Base-by-base conservation (phyloP, 306 rosid species). In the Trifolium subterraneum region DNA sequence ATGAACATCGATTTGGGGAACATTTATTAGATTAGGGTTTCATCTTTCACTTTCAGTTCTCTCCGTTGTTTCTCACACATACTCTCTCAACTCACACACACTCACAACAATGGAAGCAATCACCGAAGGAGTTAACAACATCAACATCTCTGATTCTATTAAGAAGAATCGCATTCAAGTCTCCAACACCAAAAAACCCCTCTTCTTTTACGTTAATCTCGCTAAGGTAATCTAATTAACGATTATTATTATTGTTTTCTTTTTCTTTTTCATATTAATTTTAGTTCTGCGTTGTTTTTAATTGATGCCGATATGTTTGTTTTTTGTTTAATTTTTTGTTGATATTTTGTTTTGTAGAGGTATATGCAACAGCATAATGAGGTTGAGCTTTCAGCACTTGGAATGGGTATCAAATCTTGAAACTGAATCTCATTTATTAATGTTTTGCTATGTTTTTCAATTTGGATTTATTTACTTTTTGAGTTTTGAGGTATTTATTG, bases 101-200 rank as follows among this genome's bases (percentile, higher is more conserved):
- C 10, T 33, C 64, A 18, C 25, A 35, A 20, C 80, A 67, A 90
- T 84, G 90, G 92, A 90, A 70, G 87, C 80, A 39, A 78, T 87
- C 64, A 77, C 89, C 0, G 92, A 86, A 66, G 89, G 77, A 54
- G 89, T 86, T 33, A 81, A 86, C 71, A 83, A 83, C 82, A 47
- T 90, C 64, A 76, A 72, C 55, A 74, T 87, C 73, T 15, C 85
- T 2, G 96, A 87, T 65, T 54, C 87, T 10, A 73, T 50, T 58
- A 89, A 89, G 80, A 87, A 80, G 88, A 89, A 87, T 71, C 96
- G 96, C 27, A 90, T 90, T 79, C 92, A 90, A 71, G 96, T 90
- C 72, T 90, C 96, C 8, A 87, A 84, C 71, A 87, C 92, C 77
- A 90, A 90, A 76, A 90, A 86, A 31, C 96, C 96, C 25, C 90